phyloP scores from a whole-genome alignment of 768 basidiomycete species.

The Floccularia luteovirens region DNA sequence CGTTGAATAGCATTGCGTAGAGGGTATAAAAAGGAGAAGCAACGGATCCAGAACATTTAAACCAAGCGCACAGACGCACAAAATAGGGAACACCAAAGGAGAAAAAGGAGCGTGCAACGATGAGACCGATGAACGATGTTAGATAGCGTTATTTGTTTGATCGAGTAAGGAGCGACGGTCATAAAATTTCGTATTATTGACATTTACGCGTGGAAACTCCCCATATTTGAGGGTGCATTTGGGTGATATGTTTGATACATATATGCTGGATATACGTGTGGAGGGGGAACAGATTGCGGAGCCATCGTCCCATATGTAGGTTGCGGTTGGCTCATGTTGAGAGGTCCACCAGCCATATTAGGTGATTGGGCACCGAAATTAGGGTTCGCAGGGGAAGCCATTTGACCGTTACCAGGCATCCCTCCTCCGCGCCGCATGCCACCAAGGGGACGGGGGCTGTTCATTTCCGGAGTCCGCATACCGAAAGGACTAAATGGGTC shows the following conservation, averaged over 20 bases:
- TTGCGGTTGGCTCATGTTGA: constrained; percentile 62
- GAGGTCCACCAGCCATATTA: constrained; percentile 43
- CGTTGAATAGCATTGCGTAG: constrained; percentile 21
- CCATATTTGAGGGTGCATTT: constrained; percentile 65
- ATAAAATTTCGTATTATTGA: constrained; percentile 30
- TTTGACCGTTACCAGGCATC: constrained; percentile 39
- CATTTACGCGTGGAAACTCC: constrained; percentile 61
- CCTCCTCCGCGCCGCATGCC: constrained; percentile 41
- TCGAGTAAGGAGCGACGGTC: constrained; percentile 30
- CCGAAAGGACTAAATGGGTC: constrained; percentile 48
- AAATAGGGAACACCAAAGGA: constrained; percentile 20
- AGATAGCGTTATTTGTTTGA: too few relatives aligned
- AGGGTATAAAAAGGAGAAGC: constrained; percentile 26
- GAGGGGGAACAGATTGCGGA: constrained; percentile 52
- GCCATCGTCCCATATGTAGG: constrained; percentile 55
- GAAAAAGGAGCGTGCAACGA: constrained; percentile 15
- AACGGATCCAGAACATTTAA: constrained; percentile 23
- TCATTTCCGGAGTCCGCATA: constrained; percentile 36
- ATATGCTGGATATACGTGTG: constrained; percentile 65
- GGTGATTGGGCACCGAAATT: constrained; percentile 58
- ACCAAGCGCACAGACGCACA: constrained; percentile 27
- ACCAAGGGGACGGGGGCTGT: constrained; percentile 36
- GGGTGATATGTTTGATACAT: constrained; percentile 84
- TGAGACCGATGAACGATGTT: constrained; percentile 14
- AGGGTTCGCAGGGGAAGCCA: constrained; percentile 35